These are phyloP conservation scores for Arctium minus DNA, from an alignment of 129 eudicot genomes.

Conservation along the genomic window DNA sequence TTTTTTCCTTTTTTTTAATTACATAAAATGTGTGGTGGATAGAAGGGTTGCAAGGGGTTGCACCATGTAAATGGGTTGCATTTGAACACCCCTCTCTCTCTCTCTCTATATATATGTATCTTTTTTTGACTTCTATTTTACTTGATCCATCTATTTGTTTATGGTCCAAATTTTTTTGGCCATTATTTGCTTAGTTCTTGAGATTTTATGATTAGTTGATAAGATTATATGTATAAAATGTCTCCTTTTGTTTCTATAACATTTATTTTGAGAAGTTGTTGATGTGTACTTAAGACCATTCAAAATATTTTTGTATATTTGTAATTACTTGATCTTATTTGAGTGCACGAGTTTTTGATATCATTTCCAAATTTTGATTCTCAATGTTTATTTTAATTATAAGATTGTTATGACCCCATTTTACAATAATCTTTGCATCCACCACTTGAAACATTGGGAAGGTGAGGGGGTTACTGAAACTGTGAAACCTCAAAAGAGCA, in stretches of 20 bases:
- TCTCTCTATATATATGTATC: not conserved
- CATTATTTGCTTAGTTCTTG: conserved; percentile 4
- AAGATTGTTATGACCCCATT: not conserved
- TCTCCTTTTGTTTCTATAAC: not conserved
- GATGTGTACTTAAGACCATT: not conserved
- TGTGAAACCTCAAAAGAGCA: not conserved
- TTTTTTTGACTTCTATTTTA: not conserved
- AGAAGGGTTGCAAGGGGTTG: no score
- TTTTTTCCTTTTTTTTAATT: no score
- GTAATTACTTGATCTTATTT: not conserved
- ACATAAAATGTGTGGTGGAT: no score
- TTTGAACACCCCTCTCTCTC: no score
- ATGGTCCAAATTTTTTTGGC: not conserved
- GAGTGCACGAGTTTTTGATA: not conserved
- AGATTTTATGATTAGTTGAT: not conserved
- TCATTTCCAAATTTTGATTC: not conserved
- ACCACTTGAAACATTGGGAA: not conserved
- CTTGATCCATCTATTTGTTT: not conserved
- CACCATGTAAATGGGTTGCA: no score
- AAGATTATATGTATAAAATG: not conserved
- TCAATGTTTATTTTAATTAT: not conserved
- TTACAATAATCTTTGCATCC: not conserved
- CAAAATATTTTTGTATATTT: not conserved
- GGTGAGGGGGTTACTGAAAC: not conserved
- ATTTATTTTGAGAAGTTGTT: not conserved